These are phyloP conservation scores for Samsoniella hepiali DNA, from an alignment of 2,329 filamentous ascomycete genomes.

Conservation along the genomic window DNA sequence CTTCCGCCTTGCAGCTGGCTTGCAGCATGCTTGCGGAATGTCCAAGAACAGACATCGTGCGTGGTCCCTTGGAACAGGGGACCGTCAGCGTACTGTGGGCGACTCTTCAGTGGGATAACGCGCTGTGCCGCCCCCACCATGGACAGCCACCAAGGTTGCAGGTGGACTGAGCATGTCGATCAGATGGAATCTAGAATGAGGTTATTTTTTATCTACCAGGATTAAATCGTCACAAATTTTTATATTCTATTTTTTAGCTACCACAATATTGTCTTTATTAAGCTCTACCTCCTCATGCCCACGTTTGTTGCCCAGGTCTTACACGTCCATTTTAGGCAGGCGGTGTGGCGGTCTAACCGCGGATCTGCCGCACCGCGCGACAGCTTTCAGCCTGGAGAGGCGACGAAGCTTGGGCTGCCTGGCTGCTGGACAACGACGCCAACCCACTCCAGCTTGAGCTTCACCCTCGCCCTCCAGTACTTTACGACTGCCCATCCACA, in stretches of 20 bases:
- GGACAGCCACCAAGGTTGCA: slow-evolving; percentile 1
- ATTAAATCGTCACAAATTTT: background rate
- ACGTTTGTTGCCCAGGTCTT: background rate
- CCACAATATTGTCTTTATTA: too few species aligned
- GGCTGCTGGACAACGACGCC: slow-evolving; percentile 16
- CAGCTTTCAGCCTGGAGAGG: slow-evolving; percentile 19
- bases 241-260: too few species aligned
- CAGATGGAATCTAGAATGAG: background rate
- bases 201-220: background rate
- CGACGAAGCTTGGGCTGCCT: slow-evolving; percentile 27
- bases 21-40: background rate
- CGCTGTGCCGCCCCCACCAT: background rate
- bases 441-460: slow-evolving; percentile 15
- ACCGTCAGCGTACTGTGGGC: background rate
- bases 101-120: background rate
- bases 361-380: slow-evolving; percentile 16
- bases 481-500: slow-evolving; percentile 9
- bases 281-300: too few species aligned
- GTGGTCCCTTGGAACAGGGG: background rate
- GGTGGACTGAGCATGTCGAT: background rate
- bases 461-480: slow-evolving; percentile 6
- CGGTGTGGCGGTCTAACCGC: slow-evolving; percentile 22
- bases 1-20: background rate
- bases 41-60: background rate
- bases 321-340: slow-evolving; percentile 19